Base-by-base conservation (phyloP, 2,329 filamentous ascomycete species). In the Macrophomina tecta region DNA sequence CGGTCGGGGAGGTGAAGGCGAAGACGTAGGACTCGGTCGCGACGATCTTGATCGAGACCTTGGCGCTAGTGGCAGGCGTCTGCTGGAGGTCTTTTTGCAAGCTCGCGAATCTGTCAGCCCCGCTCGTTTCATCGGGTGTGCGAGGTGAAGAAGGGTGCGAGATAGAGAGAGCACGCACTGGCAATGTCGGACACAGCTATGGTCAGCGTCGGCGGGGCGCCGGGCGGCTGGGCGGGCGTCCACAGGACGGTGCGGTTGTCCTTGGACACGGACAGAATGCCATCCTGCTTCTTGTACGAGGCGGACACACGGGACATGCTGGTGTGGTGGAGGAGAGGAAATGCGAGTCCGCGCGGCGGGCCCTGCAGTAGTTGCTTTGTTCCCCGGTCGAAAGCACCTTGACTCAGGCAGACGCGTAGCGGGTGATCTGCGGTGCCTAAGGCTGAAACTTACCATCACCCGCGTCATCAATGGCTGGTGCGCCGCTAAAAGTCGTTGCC, bases 221-320 rank as follows among this genome's bases (percentile, higher is more conserved):
- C 85, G 64, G 87, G 84, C 11, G 93, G 91, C 38, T 88, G 92
- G 64, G 87, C 84, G 9, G 93, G 91, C 38, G 89, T 92, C 94
- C 94, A 99, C 77, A 88, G 90, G 69, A 98, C 87, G 45, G 85
- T 88, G 74, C 87, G 87, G 73, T 88, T 85, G 78, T 97, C 92
- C 66, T 86, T 82, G 16, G 91, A 89, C 72, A 98, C 84, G 32
- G 88, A 87, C 74, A 99, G 82, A 68, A 87, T 87, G 77, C 95
- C 95, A 83, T 98, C 92, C 80, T 97, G 95, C 84, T 98, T 99
- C 82, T 97, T 98, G 85, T 95, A 98, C 67, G 89, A 76, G 40
- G 77, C 75, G 63, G 75, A 72, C 67, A 75, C 76, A 69, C 73
- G 72, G 64, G 76, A 74, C 77, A 79, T 79, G 72, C 68, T 76